A percentile compares a stretch with the other conserved stretches of the same genome.
Conservation (phyloP, 169 alveolate genomes). For the Eimeria sp. region DNA sequence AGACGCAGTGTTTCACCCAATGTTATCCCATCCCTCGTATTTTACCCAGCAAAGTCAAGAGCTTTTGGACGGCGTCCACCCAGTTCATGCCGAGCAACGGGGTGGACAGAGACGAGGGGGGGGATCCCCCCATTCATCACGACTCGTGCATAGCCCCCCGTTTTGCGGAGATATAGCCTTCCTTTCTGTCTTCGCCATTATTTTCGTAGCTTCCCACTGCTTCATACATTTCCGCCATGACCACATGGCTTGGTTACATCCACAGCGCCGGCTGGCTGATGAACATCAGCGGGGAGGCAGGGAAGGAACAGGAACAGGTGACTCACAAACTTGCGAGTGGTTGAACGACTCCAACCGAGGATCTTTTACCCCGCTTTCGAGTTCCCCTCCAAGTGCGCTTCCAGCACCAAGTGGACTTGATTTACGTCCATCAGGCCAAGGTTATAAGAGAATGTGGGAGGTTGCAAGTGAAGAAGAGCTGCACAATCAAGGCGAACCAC, state of each 20-base stretch:
- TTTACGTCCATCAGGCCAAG: not conserved
- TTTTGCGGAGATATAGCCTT: not conserved
- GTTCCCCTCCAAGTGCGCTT: not conserved
- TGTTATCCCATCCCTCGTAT: not conserved
- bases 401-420: not conserved
- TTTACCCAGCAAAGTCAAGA: not conserved
- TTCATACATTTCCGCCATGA: not conserved
- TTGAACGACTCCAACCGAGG: not conserved
- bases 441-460: not conserved
- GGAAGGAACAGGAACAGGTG: not conserved
- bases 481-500: not conserved
- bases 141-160: not conserved
- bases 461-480: not conserved
- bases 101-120: not conserved
- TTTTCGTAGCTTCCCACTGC: not conserved
- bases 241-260: not conserved
- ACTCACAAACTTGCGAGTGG: not conserved
- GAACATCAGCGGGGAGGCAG: not conserved
- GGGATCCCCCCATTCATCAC: not conserved
- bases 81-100: not conserved
- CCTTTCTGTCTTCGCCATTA: not conserved
- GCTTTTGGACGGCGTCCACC: not conserved
- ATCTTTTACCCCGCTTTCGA: not conserved
- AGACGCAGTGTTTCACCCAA: not conserved
- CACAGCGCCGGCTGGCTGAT: conserved; percentile 3